Conservation (phyloP, 306 rosid species). For the Medicago lupulina region DNA sequence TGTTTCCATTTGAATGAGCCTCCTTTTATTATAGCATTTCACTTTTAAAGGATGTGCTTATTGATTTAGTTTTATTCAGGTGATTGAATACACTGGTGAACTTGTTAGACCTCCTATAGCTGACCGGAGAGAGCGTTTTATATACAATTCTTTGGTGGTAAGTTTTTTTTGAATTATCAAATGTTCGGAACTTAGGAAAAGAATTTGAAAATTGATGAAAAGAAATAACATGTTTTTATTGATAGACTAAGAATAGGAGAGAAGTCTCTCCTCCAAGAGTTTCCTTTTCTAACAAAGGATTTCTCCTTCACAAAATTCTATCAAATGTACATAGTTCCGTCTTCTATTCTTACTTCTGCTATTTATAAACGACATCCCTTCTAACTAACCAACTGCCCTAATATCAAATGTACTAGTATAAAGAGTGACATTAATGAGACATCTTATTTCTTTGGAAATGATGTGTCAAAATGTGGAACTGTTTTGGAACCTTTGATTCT, state of each 20-base stretch:
- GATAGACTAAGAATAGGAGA: not conserved
- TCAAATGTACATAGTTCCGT: not conserved
- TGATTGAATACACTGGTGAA: constrained; percentile 95
- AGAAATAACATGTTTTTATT: constrained; percentile 1
- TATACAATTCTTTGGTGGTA: constrained; percentile 98
- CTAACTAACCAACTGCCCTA: not conserved
- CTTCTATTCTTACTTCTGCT: not conserved
- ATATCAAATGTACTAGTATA: constrained; percentile 33
- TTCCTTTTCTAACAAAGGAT: constrained; percentile 20
- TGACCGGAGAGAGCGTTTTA: constrained; percentile 94
- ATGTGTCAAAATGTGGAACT: constrained; percentile 16
- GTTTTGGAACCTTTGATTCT: constrained; percentile 21
- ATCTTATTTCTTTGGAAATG: constrained; percentile 20
- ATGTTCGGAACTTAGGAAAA: not conserved
- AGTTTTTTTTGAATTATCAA: constrained; percentile 45
- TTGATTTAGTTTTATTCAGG: constrained; percentile 57
- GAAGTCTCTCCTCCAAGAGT: not conserved
- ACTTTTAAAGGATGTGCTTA: constrained; percentile 1
- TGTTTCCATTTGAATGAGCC: constrained; percentile 29
- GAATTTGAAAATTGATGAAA: constrained; percentile 7
- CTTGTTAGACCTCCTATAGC: constrained; percentile 96
- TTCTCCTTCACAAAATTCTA: constrained; percentile 1
- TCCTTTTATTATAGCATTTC: constrained; percentile 38
- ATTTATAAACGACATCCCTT: not conserved
- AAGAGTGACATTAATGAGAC: not conserved